Conservation (phyloP, 768 basidiomycete genomes). For the Leccinum subtestaceum region DNA sequence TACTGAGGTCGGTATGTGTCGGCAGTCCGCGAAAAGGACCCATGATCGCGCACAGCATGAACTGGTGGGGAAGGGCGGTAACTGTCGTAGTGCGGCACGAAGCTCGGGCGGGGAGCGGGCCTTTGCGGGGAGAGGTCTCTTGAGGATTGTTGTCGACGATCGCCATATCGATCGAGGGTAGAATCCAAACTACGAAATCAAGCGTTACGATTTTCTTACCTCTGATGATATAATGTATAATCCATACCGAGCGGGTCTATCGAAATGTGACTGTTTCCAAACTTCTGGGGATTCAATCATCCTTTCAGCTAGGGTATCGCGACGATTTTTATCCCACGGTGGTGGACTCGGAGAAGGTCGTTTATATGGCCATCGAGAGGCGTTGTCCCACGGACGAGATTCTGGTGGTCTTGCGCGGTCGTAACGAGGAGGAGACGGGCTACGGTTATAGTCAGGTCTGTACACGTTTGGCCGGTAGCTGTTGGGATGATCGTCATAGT, state of each 20-base stretch:
- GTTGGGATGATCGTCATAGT: slow-evolving; percentile 42
- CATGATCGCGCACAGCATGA: slow-evolving; percentile 39
- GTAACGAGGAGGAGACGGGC: slow-evolving; percentile 54
- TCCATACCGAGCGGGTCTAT: slow-evolving; percentile 42
- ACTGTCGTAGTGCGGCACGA: slow-evolving; percentile 40
- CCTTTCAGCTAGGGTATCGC: slow-evolving; percentile 44
- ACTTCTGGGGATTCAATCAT: slow-evolving; percentile 72
- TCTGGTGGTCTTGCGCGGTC: slow-evolving; percentile 39
- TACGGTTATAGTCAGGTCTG: slow-evolving; percentile 40
- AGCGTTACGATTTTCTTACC: slow-evolving; percentile 22
- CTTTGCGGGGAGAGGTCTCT: slow-evolving; percentile 39
- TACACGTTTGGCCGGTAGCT: slow-evolving; percentile 42
- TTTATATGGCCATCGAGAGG: slow-evolving; percentile 44
- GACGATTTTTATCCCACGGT: slow-evolving; percentile 31
- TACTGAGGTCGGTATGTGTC: slow-evolving; percentile 56
- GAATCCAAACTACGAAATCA: slow-evolving; percentile 25
- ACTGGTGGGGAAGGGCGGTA: slow-evolving; percentile 44
- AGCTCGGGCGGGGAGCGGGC: slow-evolving; percentile 32
- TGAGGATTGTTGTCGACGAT: slow-evolving; percentile 34
- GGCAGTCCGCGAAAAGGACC: slow-evolving; percentile 34
- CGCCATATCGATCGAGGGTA: slow-evolving; percentile 34
- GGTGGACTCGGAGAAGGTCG: slow-evolving; percentile 38
- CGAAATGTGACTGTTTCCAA: slow-evolving; percentile 61
- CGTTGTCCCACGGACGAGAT: slow-evolving; percentile 47
- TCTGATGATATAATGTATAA: slow-evolving; percentile 34